Base-by-base conservation (phyloP, 192 early-diverging fungal species). In the Linnemannia hyalina region DNA sequence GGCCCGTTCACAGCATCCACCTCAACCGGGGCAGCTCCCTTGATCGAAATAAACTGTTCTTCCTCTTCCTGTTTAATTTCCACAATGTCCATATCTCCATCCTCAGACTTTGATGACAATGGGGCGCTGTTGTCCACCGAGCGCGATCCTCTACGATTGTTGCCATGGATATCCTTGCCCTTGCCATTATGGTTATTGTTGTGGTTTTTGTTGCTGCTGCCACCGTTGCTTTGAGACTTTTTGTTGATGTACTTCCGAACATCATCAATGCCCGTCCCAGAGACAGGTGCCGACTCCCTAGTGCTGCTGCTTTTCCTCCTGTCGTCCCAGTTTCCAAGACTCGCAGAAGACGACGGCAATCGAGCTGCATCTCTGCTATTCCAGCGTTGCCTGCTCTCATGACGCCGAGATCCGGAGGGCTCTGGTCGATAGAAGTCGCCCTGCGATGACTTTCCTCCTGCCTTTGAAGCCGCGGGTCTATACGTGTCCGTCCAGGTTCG, bases 31-130 rank as follows among this genome's bases (percentile, higher is more conserved):
- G 68, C 73, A 38, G 46, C 57, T 52, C 80, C 80, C 68, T 70
- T 81, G 52, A 81, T 81, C 23, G 74, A 70, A 47, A 82, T 38
- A 70, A 18, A 5, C 23, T 70, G 60, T 3, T 65, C 60, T 35
- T 65, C 26, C 13, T 65, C 60, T 3, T 65, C 60, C 29, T 32
- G 60, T 65, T 65, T 65, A 32, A 65, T 65, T 5, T 65, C 60
- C 2, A 29, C 26, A 9, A 32, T 32, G 60, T 26, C 60, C 60
- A 65, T 65, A 26, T 63, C 11, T 13, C 10, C 26, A 65, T 65
- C 60, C 23, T 29, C 71, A 49, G 13, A n/a, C 71, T 15, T 65
- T 15, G 60, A 26, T 15, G 60, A 9, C 4, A 15, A 9, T 15
- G 11, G 11, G 3, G n/a, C 10, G 10, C 29, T 29, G 32, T 32